Conservation (phyloP, 805 yeast species). For the Teunomyces stri region DNA sequence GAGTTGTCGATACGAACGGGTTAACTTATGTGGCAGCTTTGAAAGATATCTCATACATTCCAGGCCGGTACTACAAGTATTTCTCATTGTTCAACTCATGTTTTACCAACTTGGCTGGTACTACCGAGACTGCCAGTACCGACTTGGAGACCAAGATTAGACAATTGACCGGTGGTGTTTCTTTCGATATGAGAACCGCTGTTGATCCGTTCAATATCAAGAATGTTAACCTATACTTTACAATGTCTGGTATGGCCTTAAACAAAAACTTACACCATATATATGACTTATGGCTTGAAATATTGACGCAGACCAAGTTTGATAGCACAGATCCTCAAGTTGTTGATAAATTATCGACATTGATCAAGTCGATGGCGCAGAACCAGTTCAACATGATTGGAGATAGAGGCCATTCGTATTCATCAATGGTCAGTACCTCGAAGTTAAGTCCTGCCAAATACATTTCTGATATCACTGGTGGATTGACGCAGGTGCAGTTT, state of each 20-base stretch:
- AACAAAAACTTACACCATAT: conserved; percentile 60
- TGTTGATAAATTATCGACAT: conserved; percentile 64
- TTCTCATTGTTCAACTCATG: conserved; percentile 78
- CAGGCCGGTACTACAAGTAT: conserved; percentile 61
- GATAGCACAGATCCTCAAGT: conserved; percentile 38
- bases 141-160: conserved; percentile 84
- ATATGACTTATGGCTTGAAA: conserved; percentile 63
- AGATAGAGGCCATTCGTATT: conserved; percentile 84
- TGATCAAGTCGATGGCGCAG: conserved; percentile 71
- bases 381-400: conserved; percentile 79
- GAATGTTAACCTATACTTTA: conserved; percentile 51
- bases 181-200: conserved; percentile 56
- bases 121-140: conserved; percentile 64
- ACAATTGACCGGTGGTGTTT: conserved; percentile 79
- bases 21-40: conserved; percentile 72
- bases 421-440: conserved; percentile 65
- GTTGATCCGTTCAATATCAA: conserved; percentile 51
- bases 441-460: conserved; percentile 58
- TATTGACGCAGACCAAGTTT: conserved; percentile 70
- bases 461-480: conserved; percentile 62
- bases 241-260: conserved; percentile 67
- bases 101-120: conserved; percentile 81
- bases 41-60: conserved; percentile 58
- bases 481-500: conserved; percentile 76
- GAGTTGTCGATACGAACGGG: conserved; percentile 76